These are phyloP conservation scores for Cornus kousa DNA, from an alignment of 148 eudicot species.

Conservation along the genomic window DNA sequence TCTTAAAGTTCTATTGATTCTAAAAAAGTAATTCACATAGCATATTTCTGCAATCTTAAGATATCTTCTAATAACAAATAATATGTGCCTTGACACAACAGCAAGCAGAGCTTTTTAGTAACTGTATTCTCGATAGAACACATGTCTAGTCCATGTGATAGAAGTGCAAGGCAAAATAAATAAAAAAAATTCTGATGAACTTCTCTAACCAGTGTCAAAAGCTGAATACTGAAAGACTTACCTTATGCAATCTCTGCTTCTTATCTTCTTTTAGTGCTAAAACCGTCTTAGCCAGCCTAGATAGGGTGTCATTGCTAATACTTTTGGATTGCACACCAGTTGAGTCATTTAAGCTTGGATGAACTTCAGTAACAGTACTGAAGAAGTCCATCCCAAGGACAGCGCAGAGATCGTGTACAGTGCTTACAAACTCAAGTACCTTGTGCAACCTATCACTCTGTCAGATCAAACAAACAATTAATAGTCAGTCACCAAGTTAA, in stretches of 20 bases:
- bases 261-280: slow-evolving; percentile 83
- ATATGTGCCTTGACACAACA: background rate
- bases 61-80: background rate
- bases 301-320: slow-evolving; percentile 89
- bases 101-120: background rate
- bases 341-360: slow-evolving; percentile 90
- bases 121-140: background rate
- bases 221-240: slow-evolving; percentile 14
- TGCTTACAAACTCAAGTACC: slow-evolving; percentile 93
- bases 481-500: background rate
- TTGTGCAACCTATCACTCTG: slow-evolving; percentile 98
- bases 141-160: background rate
- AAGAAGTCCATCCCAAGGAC: slow-evolving; percentile 97
- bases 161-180: background rate
- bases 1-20: background rate
- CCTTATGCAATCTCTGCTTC: slow-evolving; percentile 87
- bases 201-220: slow-evolving; percentile 3
- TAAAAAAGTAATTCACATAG: background rate
- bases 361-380: slow-evolving; percentile 91
- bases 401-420: slow-evolving; percentile 95
- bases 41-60: background rate
- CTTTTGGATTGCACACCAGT: slow-evolving; percentile 81
- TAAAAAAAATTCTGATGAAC: background rate
- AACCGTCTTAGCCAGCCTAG: slow-evolving; percentile 87
- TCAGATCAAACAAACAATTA: slow-evolving; percentile 23